Percentiles rank a stretch among this genome's conserved stretches.
These are phyloP conservation scores for Ulmus americana DNA, from an alignment of 331 rosid genomes.

Conservation along the genomic window DNA sequence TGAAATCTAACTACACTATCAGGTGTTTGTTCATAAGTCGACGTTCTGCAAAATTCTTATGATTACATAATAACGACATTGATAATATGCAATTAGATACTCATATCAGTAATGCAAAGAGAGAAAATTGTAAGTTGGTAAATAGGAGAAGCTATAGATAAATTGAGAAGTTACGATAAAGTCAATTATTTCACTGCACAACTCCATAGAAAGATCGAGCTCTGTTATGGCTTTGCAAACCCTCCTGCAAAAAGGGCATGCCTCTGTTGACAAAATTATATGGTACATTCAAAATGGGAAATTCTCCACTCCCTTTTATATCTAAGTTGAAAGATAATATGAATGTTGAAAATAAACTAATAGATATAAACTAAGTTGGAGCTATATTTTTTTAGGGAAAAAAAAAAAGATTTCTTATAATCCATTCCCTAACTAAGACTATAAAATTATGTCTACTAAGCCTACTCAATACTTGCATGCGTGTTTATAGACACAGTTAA, in stretches of 20 bases:
- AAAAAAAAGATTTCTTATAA: conserved; percentile 20
- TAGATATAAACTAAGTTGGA: background rate
- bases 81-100: too few species aligned
- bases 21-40: background rate
- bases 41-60: background rate
- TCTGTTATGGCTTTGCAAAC: conserved; percentile 91
- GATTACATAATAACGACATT: background rate
- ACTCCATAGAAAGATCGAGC: conserved; percentile 79
- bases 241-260: conserved; percentile 97
- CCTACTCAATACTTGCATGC: too few species aligned
- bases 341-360: conserved; percentile 1
- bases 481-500: too few species aligned
- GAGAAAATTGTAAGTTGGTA: background rate
- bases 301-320: conserved; percentile 12
- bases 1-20: background rate
- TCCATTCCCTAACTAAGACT: too few species aligned
- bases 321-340: background rate
- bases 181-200: conserved; percentile 23
- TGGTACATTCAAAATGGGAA: conserved; percentile 22
- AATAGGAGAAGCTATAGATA: too few species aligned
- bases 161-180: conserved; percentile 1
- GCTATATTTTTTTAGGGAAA: background rate
- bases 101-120: too few species aligned
- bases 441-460: too few species aligned
- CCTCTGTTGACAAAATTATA: conserved; percentile 61